These are phyloP conservation scores for Paraglomus occultum DNA, from an alignment of 192 early-diverging fungal genomes.

Conservation along the genomic window DNA sequence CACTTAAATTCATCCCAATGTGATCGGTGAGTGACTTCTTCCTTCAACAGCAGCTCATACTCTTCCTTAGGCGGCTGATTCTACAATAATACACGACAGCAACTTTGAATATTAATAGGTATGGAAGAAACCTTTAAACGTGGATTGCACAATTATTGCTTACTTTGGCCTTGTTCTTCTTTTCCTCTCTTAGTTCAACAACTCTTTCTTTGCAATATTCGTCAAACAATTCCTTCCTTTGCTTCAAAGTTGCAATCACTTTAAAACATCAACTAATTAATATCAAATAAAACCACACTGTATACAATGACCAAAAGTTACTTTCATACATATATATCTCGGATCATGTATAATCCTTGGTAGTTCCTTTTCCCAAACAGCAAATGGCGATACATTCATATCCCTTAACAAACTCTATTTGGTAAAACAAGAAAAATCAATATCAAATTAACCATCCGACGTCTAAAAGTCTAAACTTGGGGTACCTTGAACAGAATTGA, in stretches of 20 bases:
- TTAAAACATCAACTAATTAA: slow-evolving; percentile 28
- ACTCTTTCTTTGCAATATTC: slow-evolving; percentile 67
- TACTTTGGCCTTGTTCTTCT: slow-evolving; percentile 39
- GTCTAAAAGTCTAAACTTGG: neutral
- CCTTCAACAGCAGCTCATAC: slow-evolving; percentile 58
- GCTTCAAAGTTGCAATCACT: slow-evolving; percentile 50
- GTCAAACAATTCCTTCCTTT: slow-evolving; percentile 65
- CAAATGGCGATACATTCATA: slow-evolving; percentile 68
- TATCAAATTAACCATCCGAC: neutral
- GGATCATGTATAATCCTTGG: slow-evolving; percentile 62
- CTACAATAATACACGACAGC: slow-evolving; percentile 10
- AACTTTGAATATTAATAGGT: too few relatives aligned
- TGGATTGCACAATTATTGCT: slow-evolving; percentile 1
- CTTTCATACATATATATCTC: slow-evolving; percentile 51
- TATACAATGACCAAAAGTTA: neutral
- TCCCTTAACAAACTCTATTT: slow-evolving; percentile 60
- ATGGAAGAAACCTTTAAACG: neutral
- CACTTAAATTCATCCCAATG: slow-evolving; percentile 73
- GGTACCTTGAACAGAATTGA: slow-evolving; percentile 43
- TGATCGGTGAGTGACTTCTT: slow-evolving; percentile 49
- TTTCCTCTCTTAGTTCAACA: slow-evolving; percentile 53
- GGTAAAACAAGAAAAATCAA: neutral
- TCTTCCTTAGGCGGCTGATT: slow-evolving; percentile 51
- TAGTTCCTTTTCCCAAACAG: slow-evolving; percentile 71
- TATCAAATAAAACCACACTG: slow-evolving; percentile 24